A percentile compares a stretch with the other conserved stretches of the same genome.
These are phyloP conservation scores for Wickerhamomyces canadensis DNA, from an alignment of 805 yeast genomes.

Conservation along the genomic window DNA sequence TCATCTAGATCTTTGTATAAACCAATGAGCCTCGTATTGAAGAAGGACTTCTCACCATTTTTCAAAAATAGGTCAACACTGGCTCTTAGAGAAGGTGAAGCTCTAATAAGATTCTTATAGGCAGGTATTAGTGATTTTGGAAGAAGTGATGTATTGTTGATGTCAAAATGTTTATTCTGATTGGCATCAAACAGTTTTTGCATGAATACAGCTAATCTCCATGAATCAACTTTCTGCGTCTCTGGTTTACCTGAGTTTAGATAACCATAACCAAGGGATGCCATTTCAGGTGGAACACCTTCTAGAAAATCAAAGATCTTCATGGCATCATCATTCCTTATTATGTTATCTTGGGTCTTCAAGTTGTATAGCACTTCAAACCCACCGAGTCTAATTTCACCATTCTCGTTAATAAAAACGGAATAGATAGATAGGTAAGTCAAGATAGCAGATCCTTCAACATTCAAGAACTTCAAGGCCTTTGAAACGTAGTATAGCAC, in stretches of 20 bases:
- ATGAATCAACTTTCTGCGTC: slow-evolving; percentile 57
- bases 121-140: slow-evolving; percentile 34
- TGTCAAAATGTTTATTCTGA: slow-evolving; percentile 6
- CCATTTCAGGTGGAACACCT: slow-evolving; percentile 1
- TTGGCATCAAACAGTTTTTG: slow-evolving; percentile 36
- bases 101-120: slow-evolving; percentile 35
- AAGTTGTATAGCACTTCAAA: slow-evolving; percentile 60
- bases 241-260: slow-evolving; percentile 3
- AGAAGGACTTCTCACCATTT: slow-evolving; percentile 22
- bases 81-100: slow-evolving; percentile 33
- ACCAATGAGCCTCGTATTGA: slow-evolving; percentile 40
- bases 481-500: slow-evolving; percentile 53
- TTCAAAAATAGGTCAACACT: slow-evolving; percentile 25
- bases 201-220: slow-evolving; percentile 53
- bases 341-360: slow-evolving; percentile 24
- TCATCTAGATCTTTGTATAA: slow-evolving; percentile 51
- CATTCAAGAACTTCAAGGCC: slow-evolving; percentile 53
- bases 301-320: background rate
- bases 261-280: background rate
- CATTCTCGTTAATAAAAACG: slow-evolving; percentile 58
- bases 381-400: slow-evolving; percentile 85
- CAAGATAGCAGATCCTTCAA: slow-evolving; percentile 50
- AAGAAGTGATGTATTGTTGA: slow-evolving; percentile 19
- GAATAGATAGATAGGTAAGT: slow-evolving; percentile 55
- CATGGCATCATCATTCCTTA: background rate